These are phyloP conservation scores for Sparassis latifolia DNA, from an alignment of 1,284 basidiomycete species.

Conservation along the genomic window DNA sequence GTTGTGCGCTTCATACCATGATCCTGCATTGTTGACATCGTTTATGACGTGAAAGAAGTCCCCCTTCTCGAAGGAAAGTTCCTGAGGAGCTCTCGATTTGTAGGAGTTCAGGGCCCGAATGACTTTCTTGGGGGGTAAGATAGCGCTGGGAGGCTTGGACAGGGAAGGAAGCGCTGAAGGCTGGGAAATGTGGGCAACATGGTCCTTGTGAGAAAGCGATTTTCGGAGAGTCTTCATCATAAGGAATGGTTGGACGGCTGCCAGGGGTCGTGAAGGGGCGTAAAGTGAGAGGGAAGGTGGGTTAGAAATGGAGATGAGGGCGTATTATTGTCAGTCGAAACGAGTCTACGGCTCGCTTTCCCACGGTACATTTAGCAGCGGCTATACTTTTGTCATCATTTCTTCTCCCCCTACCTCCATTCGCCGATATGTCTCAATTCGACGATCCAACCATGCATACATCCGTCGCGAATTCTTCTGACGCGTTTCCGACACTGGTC, in stretches of 20 bases:
- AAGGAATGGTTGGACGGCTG: conserved; percentile 15
- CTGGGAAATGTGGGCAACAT: conserved; percentile 59
- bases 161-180: conserved; percentile 58
- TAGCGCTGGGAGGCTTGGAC: conserved; percentile 61
- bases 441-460: no score
- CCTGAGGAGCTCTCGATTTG: conserved; percentile 71
- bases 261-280: conserved; percentile 25
- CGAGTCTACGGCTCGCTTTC: no score
- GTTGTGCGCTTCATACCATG: conserved; percentile 87
- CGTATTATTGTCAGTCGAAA: conserved; percentile 10
- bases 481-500: no score
- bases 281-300: conserved; percentile 20
- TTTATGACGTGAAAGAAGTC: conserved; percentile 97
- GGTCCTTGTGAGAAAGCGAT: conserved; percentile 69
- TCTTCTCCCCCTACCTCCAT: no score
- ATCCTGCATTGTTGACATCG: conserved; percentile 51
- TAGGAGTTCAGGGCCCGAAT: conserved; percentile 80
- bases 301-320: conserved; percentile 7
- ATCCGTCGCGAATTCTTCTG: no score
- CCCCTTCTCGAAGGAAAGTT: conserved; percentile 89
- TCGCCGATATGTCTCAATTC: no score
- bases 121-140: conserved; percentile 90
- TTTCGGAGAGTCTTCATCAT: conserved; percentile 84
- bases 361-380: no score
- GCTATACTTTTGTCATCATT: no score